Base-by-base conservation (phyloP, 169 alveolate genomes). In the Plasmodium yoelii region DNA sequence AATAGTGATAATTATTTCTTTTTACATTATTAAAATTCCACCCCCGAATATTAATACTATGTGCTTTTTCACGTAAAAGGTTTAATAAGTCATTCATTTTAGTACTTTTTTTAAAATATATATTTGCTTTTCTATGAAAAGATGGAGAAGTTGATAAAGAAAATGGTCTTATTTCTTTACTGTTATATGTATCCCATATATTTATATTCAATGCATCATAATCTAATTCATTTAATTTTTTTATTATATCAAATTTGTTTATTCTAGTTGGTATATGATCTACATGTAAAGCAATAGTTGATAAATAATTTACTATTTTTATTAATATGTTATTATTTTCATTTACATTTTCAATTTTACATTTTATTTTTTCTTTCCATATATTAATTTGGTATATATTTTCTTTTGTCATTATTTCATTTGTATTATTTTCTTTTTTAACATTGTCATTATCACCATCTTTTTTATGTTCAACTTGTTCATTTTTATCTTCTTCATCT, bases 331-430 rank as follows among this genome's bases (percentile, higher is more conserved):
- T 82, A 6, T 61, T 57, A 61, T 75, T 60, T 18, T 82, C 90
- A 82, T 55, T 82, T 60, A 70, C 47, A 55, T 82, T 67, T 15
- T 82, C 84, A 47, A 82, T 82, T 67, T 82, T 82, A 46, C 80
- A 82, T 82, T 82, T 82, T 56, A 82, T 82, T 67, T 82, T 82
- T 42, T 82, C 90, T 18, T 82, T 82, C 90, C 90, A 82, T 19
- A 49, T 15, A 60, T 82, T n/a, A 0, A 64, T 18, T 10, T 22
- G 53, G 15, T 82, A 82, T 22, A 82, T 15, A 1, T 82, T 47
- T 3, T 67, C 77, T 22, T 42, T 22, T 12, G 51, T 47, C 13
- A 53, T 47, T 5, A n/a, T 15, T 9, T 28, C 10, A 9, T 59
- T 42, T 10, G 68, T 47, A 0, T 9, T 49, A 0, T 26, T 10